These are phyloP conservation scores for Lentinula sp. DNA, from an alignment of 768 basidiomycete species.

Conservation along the genomic window DNA sequence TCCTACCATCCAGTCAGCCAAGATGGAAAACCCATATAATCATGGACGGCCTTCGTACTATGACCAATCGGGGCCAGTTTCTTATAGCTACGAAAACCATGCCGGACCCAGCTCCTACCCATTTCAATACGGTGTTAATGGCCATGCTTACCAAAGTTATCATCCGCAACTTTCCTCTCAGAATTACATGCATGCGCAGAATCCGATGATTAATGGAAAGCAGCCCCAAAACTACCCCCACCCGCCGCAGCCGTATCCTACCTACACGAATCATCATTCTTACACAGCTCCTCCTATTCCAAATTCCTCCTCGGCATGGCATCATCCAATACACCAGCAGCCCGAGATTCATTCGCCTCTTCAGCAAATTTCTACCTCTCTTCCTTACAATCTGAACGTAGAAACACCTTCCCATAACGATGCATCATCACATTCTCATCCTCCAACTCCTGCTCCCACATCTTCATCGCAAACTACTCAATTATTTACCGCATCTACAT, in stretches of 20 bases:
- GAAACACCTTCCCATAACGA: background rate
- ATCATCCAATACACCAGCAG: background rate
- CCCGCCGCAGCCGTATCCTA: background rate
- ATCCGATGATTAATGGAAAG: background rate
- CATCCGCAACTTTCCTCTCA: background rate
- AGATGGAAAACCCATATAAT: background rate
- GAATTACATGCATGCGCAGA: background rate
- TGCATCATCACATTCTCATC: background rate
- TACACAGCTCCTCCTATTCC: background rate
- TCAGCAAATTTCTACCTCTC: background rate
- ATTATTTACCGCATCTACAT: too few species aligned
- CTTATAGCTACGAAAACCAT: background rate
- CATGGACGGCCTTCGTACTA: constrained; percentile 16
- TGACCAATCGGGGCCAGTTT: constrained; percentile 13
- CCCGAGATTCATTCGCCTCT: background rate
- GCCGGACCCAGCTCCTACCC: constrained; percentile 10
- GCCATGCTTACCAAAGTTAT: constrained; percentile 4
- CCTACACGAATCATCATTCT: background rate
- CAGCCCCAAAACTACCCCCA: background rate
- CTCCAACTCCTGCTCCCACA: background rate
- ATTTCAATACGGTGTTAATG: constrained; percentile 7
- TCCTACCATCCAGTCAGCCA: background rate
- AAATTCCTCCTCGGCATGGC: background rate
- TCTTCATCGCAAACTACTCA: background rate
- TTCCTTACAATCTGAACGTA: background rate